Base-by-base conservation (phyloP, 2,329 filamentous ascomycete genomes). In the Talaromyces sp. region DNA sequence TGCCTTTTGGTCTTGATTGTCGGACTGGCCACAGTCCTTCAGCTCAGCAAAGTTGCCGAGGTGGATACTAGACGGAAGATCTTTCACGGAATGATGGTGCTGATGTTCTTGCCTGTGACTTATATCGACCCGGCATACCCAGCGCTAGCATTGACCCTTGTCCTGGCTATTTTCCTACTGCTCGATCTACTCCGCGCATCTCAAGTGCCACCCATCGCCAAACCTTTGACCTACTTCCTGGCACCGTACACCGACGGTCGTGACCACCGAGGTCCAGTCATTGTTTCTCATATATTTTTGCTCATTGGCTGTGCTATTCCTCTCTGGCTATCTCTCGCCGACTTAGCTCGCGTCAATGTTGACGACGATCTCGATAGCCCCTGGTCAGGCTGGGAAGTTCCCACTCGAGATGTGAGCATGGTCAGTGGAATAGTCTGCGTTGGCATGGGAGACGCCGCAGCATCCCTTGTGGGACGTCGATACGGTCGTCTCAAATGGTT, bases 61-160 rank as follows among this genome's bases (percentile, higher is more conserved):
- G 94, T 99, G 56, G 95, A 99, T 78, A 99, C 95, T 1, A 87
- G 95, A 59, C 88, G 95, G 60, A 99, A 99, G 78, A 91, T 98
- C 27, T 99, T 99, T 76, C 95, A 99, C 77, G 96, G 96, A 70
- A 97, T 94, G 85, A 98, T 98, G 91, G 94, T 98, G 7, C 88
- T 88, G 64, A 97, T 99, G 92, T 89, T 99, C 64, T 84, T 98
- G 1, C 93, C 95, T 0, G 88, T 91, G 1, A 91, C 90, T 1
- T 97, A 88, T 74, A 81, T 98, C 68, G 95, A 99, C 76, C 94
- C 95, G 0, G 84, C 89, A 47, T 98, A 92, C 76, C 88, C 89
- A 59, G 87, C 91, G 1, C 82, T 99, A 13, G 92, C 93, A 0
- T 83, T 98, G n/a, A 84, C 85, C 0, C 80, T 97, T 36, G 87